phyloP scores from a whole-genome alignment of 2,329 filamentous ascomycete species.

The Tolypocladium paradoxum region DNA sequence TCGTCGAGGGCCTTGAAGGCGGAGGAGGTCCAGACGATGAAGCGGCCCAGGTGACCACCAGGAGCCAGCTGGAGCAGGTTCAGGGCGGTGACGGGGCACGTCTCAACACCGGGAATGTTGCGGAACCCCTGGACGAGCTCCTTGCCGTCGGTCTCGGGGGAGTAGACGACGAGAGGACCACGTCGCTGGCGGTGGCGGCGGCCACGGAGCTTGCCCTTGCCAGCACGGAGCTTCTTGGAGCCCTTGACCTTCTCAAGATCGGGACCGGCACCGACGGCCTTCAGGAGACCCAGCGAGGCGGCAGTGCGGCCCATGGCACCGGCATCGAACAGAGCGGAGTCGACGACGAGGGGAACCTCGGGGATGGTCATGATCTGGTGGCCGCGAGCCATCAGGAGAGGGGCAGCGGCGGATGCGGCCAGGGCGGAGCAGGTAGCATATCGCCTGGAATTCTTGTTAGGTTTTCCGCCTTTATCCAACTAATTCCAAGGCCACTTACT shows the following conservation, averaged over 20 bases:
- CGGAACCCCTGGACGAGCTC: constrained; percentile 90
- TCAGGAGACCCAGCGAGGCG: constrained; percentile 75
- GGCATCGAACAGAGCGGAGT: constrained; percentile 77
- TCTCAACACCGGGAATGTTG: constrained; percentile 98
- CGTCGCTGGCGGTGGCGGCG: constrained; percentile 96
- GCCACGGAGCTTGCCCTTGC: constrained; percentile 97
- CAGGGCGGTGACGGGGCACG: constrained; percentile 80
- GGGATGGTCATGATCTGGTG: constrained; percentile 88
- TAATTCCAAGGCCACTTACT: constrained; percentile 44
- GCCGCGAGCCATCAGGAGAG: constrained; percentile 91
- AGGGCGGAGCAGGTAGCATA: constrained; percentile 97
- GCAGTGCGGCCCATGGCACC: constrained; percentile 79
- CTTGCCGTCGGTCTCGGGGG: constrained; percentile 90
- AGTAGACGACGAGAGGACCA: constrained; percentile 95
- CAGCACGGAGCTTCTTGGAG: constrained; percentile 93
- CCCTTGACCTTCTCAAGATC: constrained; percentile 94
- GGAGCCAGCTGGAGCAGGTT: constrained; percentile 99
- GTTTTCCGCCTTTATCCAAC: not conserved
- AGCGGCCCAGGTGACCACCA: constrained; percentile 96
- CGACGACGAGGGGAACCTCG: constrained; percentile 94
- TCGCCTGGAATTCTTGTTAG: constrained; percentile 47
- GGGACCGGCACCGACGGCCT: constrained; percentile 77
- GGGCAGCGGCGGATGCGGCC: constrained; percentile 88
- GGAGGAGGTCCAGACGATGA: constrained; percentile 97
- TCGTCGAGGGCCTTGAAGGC: constrained; percentile 94